Conservation (phyloP, 208 protist genomes). For the Leishmania amazonensis region DNA sequence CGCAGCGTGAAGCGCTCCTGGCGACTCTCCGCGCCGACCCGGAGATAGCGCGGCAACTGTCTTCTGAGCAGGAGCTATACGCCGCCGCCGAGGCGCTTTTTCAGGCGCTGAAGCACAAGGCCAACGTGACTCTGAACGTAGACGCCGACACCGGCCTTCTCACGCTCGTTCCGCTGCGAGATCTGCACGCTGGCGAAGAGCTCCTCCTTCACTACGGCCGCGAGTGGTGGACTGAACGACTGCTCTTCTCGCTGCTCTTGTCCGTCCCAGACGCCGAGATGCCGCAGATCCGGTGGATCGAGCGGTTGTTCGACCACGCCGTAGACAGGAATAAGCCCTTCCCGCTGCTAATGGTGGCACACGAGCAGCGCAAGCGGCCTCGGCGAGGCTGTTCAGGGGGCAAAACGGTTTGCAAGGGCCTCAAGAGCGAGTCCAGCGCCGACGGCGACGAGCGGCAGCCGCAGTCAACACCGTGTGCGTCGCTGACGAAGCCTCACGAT, state of each 20-base stretch:
- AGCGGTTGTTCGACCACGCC: conserved; percentile 49
- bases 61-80: conserved; percentile 36
- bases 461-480: neutral
- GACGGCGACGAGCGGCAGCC: neutral
- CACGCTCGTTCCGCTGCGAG: conserved; percentile 61
- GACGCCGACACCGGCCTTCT: conserved; percentile 55
- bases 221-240: conserved; percentile 84
- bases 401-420: neutral
- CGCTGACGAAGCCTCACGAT: neutral
- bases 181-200: conserved; percentile 74
- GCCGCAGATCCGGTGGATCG: conserved; percentile 65
- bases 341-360: conserved; percentile 44
- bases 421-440: neutral
- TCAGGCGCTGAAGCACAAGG: conserved; percentile 59
- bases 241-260: conserved; percentile 69
- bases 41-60: neutral
- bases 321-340: conserved; percentile 63
- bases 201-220: conserved; percentile 85
- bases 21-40: conserved; percentile 19
- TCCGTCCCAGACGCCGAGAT: conserved; percentile 51
- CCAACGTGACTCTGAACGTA: conserved; percentile 64
- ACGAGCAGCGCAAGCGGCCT: conserved; percentile 10
- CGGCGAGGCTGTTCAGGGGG: neutral
- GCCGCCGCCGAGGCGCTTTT: conserved; percentile 38
- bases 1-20: conserved; percentile 26